phyloP scores from a whole-genome alignment of 1,284 basidiomycete species.

The Fomitiporia mediterranea region DNA sequence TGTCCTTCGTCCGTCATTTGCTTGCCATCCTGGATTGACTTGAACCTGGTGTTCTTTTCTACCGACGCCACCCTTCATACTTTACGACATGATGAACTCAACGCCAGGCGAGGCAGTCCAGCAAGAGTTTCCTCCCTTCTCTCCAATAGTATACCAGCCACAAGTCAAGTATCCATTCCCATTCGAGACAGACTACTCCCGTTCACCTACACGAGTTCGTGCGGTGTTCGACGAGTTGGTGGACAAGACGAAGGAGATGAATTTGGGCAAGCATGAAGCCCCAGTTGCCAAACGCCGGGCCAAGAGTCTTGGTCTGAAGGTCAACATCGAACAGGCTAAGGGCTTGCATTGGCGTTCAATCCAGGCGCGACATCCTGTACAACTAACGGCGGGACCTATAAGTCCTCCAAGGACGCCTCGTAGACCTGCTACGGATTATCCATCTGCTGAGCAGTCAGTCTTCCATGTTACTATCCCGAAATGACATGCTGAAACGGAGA shows the following conservation, averaged over 20 bases:
- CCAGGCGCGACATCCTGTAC: slow-evolving; percentile 15
- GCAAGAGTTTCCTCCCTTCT: slow-evolving; percentile 12
- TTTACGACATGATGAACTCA: slow-evolving; percentile 2
- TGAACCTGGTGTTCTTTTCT: not conserved
- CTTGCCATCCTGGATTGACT: not conserved
- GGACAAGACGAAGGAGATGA: slow-evolving; percentile 36
- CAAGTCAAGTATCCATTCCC: slow-evolving; percentile 17
- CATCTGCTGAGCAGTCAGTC: slow-evolving; percentile 17
- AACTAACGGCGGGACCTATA: slow-evolving; percentile 6
- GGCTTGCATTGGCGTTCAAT: slow-evolving; percentile 17
- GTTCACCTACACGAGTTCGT: slow-evolving; percentile 26
- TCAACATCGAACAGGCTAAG: slow-evolving; percentile 39
- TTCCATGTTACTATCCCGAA: not conserved
- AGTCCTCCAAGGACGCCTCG: slow-evolving; percentile 18
- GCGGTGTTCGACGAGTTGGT: slow-evolving; percentile 27
- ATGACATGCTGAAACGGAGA: not conserved
- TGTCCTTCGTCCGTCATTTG: not conserved
- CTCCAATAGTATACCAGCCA: slow-evolving; percentile 16
- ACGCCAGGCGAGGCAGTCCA: slow-evolving; percentile 4
- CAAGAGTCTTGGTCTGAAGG: slow-evolving; percentile 34
- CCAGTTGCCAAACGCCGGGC: slow-evolving; percentile 43
- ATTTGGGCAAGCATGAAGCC: slow-evolving; percentile 30
- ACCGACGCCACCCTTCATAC: not conserved
- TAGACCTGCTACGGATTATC: slow-evolving; percentile 18
- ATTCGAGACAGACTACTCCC: slow-evolving; percentile 21